These are phyloP conservation scores for Lepidopterella palustris DNA, from an alignment of 495 filamentous ascomycete species.

Conservation along the genomic window DNA sequence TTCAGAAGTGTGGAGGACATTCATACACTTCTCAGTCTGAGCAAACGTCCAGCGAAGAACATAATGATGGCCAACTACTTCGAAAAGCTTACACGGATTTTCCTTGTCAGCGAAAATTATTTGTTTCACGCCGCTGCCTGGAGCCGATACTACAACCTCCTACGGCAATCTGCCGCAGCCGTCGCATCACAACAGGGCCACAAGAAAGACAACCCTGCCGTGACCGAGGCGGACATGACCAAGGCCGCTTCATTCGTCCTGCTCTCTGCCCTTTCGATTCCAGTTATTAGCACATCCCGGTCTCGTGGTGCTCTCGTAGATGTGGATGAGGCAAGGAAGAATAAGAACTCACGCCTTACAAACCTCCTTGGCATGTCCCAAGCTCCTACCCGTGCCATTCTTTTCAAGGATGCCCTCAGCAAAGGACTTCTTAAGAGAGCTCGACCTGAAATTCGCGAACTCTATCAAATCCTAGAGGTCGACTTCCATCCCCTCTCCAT, in stretches of 20 bases:
- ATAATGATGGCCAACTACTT: slow-evolving; percentile 99
- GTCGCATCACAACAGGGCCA: slow-evolving; percentile 74
- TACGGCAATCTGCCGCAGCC: slow-evolving; percentile 80
- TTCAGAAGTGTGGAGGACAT: slow-evolving; percentile 99
- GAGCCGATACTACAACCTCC: slow-evolving; percentile 93
- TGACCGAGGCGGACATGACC: slow-evolving; percentile 79
- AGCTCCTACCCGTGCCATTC: slow-evolving; percentile 77
- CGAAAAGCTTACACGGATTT: slow-evolving; percentile 96
- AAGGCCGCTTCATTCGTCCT: slow-evolving; percentile 90
- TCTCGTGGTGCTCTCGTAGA: slow-evolving; percentile 94
- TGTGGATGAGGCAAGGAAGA: slow-evolving; percentile 94
- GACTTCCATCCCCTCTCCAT: slow-evolving; percentile 98
- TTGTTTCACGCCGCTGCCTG: slow-evolving; percentile 97
- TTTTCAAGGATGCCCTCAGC: slow-evolving; percentile 93
- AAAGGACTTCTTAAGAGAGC: slow-evolving; percentile 89
- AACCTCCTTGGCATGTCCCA: slow-evolving; percentile 89
- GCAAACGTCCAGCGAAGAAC: slow-evolving; percentile 99
- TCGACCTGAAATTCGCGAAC: slow-evolving; percentile 84
- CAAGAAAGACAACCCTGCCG: slow-evolving; percentile 92
- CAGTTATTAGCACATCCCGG: slow-evolving; percentile 95
- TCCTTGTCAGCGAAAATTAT: slow-evolving; percentile 98
- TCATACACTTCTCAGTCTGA: slow-evolving; percentile 94
- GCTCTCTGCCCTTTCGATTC: slow-evolving; percentile 90
- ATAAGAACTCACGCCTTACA: slow-evolving; percentile 95
- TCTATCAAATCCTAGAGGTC: slow-evolving; percentile 97